phyloP scores from a whole-genome alignment of 2,329 filamentous ascomycete genomes.

The Leptographium wingfieldii region DNA sequence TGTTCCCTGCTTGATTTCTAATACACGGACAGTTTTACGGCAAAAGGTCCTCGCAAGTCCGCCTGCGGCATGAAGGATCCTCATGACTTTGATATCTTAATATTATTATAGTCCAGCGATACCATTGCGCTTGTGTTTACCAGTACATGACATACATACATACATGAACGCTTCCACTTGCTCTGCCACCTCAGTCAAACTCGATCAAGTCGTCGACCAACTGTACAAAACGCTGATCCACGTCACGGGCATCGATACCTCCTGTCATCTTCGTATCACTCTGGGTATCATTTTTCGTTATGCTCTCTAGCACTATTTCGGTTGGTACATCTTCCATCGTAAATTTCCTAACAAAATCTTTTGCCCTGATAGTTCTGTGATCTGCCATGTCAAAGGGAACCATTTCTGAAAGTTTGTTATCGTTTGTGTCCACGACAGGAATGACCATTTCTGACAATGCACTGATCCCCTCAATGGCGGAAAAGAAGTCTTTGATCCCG shows the following conservation, averaged over 20 bases:
- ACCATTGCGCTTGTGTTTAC: background rate
- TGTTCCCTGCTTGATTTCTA: background rate
- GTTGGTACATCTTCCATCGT: background rate
- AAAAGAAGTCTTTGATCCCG: constrained; percentile 6
- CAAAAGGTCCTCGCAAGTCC: constrained; percentile 21
- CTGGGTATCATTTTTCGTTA: background rate
- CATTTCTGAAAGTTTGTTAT: background rate
- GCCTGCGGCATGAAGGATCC: background rate
- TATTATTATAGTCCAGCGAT: background rate
- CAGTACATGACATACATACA: background rate
- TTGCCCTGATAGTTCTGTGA: no score
- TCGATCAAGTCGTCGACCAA: constrained; percentile 1
- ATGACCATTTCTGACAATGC: background rate
- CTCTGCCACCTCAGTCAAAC: constrained; percentile 7
- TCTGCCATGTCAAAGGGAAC: background rate
- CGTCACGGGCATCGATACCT: background rate
- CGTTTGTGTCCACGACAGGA: background rate
- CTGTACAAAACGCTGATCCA: background rate
- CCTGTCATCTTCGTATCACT: background rate
- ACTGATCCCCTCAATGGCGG: background rate
- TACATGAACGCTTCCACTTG: background rate
- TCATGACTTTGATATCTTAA: background rate
- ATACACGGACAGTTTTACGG: constrained; percentile 21
- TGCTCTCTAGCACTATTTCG: background rate
- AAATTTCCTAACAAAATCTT: background rate